Base-by-base conservation (phyloP, 768 basidiomycete genomes). In the Termitomyces sp. region DNA sequence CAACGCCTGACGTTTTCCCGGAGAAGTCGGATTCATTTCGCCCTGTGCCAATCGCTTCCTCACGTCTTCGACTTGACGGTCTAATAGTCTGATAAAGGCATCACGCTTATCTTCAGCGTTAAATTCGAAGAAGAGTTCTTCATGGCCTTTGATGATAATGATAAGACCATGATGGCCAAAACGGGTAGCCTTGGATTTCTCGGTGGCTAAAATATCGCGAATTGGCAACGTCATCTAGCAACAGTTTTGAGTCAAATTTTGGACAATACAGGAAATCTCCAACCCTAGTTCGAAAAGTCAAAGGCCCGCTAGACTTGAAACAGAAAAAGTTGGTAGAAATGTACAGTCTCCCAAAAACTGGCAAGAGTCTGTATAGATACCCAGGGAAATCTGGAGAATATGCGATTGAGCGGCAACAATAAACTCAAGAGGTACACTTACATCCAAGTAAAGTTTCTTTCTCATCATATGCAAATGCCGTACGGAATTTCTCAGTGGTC, bases 61-160 rank as follows among this genome's bases (percentile, higher is more conserved):
- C 13, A 86, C 78, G 50, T 86, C 84, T 55, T 98, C 95, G 70
- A 96, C 84, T 70, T 94, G 92, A 28, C 81, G 80, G 65, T 95
- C 87, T 49, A 99, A 76, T 20, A 96, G 78, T 13, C 72, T 72
- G 20, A 91, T 83, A 68, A 96, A 95, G 1, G 88, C 86, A 64
- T 89, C 81, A 24, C 96, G 86, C 64, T 92, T 88, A 58, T 92
- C 89, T 59, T 89, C 84, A 20, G 88, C 86, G 45, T 82, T 80
- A 71, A 99, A 96, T 74, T 99, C 97, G 67, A 98, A 91, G 79
- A 99, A 99, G 11, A 98, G 80, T 71, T 99, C 96, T 75, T 99
- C 96, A 70, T 98, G 94, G 0, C 96, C 96, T 68, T 91, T 92
- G 67, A 99, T 87, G 57, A 98, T 89, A 59, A 98, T 80, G 39